phyloP scores from a whole-genome alignment of 2,329 filamentous ascomycete species.

The Aschersonia sp. region DNA sequence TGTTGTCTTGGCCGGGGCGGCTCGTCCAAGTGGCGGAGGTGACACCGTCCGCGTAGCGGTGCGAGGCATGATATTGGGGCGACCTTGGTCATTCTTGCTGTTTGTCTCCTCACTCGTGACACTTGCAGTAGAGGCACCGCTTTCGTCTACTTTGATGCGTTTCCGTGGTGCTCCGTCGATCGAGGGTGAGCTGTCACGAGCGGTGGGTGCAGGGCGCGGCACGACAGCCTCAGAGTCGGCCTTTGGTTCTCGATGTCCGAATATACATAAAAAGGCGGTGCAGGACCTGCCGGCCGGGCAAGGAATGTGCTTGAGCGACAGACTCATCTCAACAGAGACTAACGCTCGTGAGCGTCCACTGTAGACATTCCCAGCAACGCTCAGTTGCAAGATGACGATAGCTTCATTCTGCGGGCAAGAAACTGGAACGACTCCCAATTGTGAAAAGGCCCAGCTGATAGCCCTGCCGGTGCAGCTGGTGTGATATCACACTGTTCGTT shows the following conservation, averaged over 20 bases:
- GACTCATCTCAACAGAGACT: slow-evolving; percentile 15
- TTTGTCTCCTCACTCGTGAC: background rate
- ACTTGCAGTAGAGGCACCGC: background rate
- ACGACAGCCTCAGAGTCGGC: slow-evolving; percentile 4
- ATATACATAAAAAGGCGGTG: slow-evolving; percentile 35
- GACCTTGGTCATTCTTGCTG: background rate
- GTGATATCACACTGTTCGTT: too few relatives aligned
- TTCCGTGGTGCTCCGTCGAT: slow-evolving; percentile 16
- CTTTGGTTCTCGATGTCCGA: slow-evolving; percentile 27
- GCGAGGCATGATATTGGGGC: background rate
- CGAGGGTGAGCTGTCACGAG: background rate
- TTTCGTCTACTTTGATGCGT: slow-evolving; percentile 12
- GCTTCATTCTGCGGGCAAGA: too few relatives aligned
- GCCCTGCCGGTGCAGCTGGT: too few relatives aligned
- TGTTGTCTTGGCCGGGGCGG: background rate
- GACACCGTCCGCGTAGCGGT: slow-evolving; percentile 16
- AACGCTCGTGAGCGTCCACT: too few relatives aligned
- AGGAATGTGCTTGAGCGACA: slow-evolving; percentile 32
- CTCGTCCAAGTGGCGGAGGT: slow-evolving; percentile 14
- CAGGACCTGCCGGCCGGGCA: slow-evolving; percentile 34
- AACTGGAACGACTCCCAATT: too few relatives aligned
- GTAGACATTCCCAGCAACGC: too few relatives aligned
- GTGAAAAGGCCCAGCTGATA: too few relatives aligned
- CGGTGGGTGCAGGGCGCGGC: background rate
- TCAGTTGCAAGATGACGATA: too few relatives aligned